phyloP scores from a whole-genome alignment of 345 rosid genomes.

The Bruguiera gymnorhiza region DNA sequence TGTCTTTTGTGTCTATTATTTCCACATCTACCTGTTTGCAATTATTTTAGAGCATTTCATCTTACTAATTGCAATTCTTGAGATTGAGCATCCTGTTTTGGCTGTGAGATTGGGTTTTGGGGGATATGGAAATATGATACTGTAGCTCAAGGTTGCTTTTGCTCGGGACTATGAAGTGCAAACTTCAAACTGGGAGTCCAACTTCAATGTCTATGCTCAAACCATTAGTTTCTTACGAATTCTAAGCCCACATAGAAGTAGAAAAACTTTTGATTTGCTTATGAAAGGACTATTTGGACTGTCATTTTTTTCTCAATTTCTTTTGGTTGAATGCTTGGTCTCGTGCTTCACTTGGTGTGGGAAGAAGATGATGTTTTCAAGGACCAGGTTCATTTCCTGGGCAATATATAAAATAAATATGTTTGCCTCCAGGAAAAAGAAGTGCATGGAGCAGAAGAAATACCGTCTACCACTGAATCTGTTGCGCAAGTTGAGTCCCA shows the following conservation, averaged over 20 bases:
- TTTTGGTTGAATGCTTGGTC: too few relatives aligned
- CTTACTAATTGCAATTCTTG: background rate
- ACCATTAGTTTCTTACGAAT: too few relatives aligned
- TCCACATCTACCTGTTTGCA: background rate
- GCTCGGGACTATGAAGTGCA: too few relatives aligned
- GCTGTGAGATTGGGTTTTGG: background rate
- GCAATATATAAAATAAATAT: conserved; percentile 8
- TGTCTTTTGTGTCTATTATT: background rate
- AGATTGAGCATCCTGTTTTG: background rate
- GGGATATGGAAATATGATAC: too few relatives aligned
- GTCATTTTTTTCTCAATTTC: too few relatives aligned
- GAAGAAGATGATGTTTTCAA: background rate
- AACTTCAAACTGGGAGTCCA: background rate
- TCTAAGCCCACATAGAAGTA: too few relatives aligned
- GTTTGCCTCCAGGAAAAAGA: conserved; percentile 38
- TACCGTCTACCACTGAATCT: conserved; percentile 33
- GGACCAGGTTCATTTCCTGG: background rate
- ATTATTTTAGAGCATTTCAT: background rate
- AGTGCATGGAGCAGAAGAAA: conserved; percentile 44
- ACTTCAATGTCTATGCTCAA: too few relatives aligned
- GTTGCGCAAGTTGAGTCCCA: conserved; percentile 30
- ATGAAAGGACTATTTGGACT: background rate
- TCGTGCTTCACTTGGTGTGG: background rate
- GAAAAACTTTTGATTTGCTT: background rate
- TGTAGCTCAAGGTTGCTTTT: background rate